Evolutionary conservation across 2,329 filamentous ascomycete species (phyloP).

Genomic region (Neopestalotiopsis sp.): DNA sequence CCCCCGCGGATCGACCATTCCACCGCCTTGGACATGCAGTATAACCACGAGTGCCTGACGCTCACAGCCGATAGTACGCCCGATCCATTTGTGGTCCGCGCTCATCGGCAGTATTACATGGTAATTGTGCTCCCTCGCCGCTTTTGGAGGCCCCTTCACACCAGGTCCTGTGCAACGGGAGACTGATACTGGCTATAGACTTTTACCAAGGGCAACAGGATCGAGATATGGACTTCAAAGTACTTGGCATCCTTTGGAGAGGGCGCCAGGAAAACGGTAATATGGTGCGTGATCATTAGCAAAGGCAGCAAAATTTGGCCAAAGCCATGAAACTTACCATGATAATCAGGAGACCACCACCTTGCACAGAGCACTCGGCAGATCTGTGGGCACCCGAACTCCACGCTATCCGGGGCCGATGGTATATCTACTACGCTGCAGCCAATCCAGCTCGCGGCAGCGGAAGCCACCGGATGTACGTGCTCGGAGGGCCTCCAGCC

Average conservation of each 20-base stretch:
- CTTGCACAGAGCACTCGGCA: slow-evolving; percentile 35
- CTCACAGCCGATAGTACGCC: slow-evolving; percentile 37
- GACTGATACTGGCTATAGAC: slow-evolving; percentile 28
- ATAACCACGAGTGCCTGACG: slow-evolving; percentile 37
- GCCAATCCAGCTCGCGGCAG: slow-evolving; percentile 34
- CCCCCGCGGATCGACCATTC: not conserved
- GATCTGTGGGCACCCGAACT: slow-evolving; percentile 41
- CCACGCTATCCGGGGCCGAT: slow-evolving; percentile 35
- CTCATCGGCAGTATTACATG: slow-evolving; percentile 33
- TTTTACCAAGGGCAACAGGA: slow-evolving; percentile 36
- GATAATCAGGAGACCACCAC: slow-evolving; percentile 33
- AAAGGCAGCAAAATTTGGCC: too few species aligned
- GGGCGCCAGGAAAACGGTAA: slow-evolving; percentile 29
- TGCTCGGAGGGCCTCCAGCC: slow-evolving; percentile 35
- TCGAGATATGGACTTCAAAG: slow-evolving; percentile 38
- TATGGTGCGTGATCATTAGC: slow-evolving; percentile 32
- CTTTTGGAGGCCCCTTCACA: not conserved
- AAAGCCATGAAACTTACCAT: slow-evolving; percentile 8
- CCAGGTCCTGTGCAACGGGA: not conserved
- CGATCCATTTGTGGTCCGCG: slow-evolving; percentile 35
- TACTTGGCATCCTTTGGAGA: slow-evolving; percentile 35
- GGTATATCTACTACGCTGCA: slow-evolving; percentile 41
- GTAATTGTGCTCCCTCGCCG: slow-evolving; percentile 24
- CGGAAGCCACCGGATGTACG: slow-evolving; percentile 39
- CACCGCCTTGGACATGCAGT: slow-evolving; percentile 19